phyloP scores from a whole-genome alignment of 176 grass and related monocot species.

The Carex myosuroides region DNA sequence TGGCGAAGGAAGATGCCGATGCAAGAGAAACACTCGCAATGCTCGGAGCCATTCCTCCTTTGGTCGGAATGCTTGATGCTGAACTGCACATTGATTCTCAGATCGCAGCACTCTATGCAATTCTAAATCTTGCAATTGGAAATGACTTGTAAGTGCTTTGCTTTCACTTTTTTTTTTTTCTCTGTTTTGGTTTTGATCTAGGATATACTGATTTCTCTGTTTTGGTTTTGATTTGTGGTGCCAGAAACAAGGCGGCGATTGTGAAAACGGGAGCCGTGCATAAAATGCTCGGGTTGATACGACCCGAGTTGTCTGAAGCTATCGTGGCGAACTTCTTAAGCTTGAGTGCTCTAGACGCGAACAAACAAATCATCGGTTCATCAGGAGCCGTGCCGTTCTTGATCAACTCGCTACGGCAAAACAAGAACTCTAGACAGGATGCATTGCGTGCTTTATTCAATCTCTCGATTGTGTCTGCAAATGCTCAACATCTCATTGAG shows the following conservation, averaged over 20 bases:
- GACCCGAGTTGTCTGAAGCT: constrained; percentile 37
- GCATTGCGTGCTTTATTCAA: constrained; percentile 79
- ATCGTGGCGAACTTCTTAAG: constrained; percentile 88
- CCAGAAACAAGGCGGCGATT: constrained; percentile 87
- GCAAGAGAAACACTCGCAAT: constrained; percentile 76
- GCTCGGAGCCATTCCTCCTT: constrained; percentile 80
- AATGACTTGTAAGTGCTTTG: constrained; percentile 65
- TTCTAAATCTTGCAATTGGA: constrained; percentile 85
- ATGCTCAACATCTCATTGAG: constrained; percentile 51
- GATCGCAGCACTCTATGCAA: constrained; percentile 58
- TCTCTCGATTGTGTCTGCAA: constrained; percentile 58
- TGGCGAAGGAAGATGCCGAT: constrained; percentile 67
- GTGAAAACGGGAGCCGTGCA: constrained; percentile 83
- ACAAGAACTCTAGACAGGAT: constrained; percentile 43
- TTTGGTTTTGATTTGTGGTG: constrained; percentile 4
- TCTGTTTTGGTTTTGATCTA: constrained; percentile 29
- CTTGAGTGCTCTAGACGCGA: constrained; percentile 78
- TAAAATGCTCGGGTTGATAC: constrained; percentile 72
- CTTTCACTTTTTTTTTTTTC: constrained; percentile 29
- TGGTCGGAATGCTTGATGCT: constrained; percentile 66
- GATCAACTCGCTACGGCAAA: constrained; percentile 33
- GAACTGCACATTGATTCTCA: constrained; percentile 14
- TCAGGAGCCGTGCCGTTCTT: constrained; percentile 55
- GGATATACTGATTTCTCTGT: neutral
- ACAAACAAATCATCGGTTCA: constrained; percentile 75